Evolutionary conservation across 257 asterid species (phyloP), one percentile per base, ranked within the genome.

Genomic region (Scutellaria barbata): DNA sequence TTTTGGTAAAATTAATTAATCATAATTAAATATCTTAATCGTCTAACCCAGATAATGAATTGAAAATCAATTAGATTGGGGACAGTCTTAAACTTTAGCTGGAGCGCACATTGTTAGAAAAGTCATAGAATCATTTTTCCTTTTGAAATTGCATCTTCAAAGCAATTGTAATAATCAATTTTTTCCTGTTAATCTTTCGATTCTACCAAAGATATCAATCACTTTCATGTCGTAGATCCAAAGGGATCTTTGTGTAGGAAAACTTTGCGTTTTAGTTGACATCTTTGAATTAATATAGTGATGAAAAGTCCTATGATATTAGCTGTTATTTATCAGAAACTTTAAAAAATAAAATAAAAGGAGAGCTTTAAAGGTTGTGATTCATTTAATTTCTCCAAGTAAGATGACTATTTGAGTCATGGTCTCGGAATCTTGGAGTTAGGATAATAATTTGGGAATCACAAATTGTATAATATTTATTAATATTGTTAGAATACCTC

Each of bases 51-150:
- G 30, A 13, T 52, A n/a, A n/a, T n/a, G n/a, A n/a, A 68, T 53
- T 18, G 47, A 50, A 71, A 66, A 9, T 46, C 16, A 30, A 43
- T 58, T 4, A 41, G 50, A 18, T 22, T 9, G 68, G 14, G 50
- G 66, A 33, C 60, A 39, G 20, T 16, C n/a, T 64, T 71, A 52
- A 57, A 47, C 22, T 75, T 53, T 75, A 72, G 81, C 81, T 75
- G 78, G 76, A 66, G 30, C 17, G 62, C 81, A 69, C 74, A 13
- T 71, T 75, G 62, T 40, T 20, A 16, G 66, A 76, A 66, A 76
- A 71, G 77, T 79, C 71, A 9, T 35, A 54, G 77, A 74, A 71
- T 79, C 57, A 72, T 63, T 57, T 72, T 25, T n/a, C 40, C 42
- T 78, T 53, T 10, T n/a, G 72, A 57, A 62, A 73, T 68, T 68